These are phyloP conservation scores for Anastatica hierochuntica DNA, from an alignment of 345 rosid genomes.

Conservation along the genomic window DNA sequence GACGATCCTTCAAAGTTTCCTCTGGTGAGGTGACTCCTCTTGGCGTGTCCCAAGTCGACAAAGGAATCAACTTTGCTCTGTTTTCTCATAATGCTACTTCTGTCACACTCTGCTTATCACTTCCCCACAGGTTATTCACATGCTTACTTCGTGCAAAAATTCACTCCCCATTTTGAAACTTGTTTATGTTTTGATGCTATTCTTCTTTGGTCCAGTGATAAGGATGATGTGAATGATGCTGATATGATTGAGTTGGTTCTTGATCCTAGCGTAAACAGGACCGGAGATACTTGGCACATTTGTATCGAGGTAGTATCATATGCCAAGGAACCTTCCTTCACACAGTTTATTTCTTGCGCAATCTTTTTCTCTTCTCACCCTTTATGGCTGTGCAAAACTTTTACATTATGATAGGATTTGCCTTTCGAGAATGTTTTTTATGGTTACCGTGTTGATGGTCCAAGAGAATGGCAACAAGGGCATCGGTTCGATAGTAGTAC, in stretches of 20 bases:
- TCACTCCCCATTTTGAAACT: neutral
- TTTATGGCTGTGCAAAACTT: neutral
- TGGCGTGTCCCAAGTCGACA: constrained; percentile 67
- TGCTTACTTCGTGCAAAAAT: neutral
- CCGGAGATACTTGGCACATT: constrained; percentile 90
- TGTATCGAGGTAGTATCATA: constrained; percentile 47
- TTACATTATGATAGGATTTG: constrained; percentile 45
- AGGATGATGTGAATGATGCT: constrained; percentile 25
- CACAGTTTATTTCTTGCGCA: neutral
- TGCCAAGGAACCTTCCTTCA: neutral
- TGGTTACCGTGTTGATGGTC: constrained; percentile 86
- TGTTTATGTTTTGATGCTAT: neutral
- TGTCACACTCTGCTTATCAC: constrained; percentile 67
- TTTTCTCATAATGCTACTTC: constrained; percentile 81
- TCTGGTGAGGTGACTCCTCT: constrained; percentile 74
- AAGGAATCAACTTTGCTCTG: constrained; percentile 74
- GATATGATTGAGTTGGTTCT: constrained; percentile 54
- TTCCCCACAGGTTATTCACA: constrained; percentile 44
- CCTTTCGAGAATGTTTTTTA: constrained; percentile 62
- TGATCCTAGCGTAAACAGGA: constrained; percentile 66
- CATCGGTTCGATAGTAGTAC: constrained; percentile 63
- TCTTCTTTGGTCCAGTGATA: constrained; percentile 27
- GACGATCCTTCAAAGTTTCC: constrained; percentile 33
- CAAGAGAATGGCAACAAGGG: constrained; percentile 66
- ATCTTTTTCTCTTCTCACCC: neutral